Evolutionary conservation across 352 stramenopile species (phyloP).

Genomic region (Phytopythium delawarense): DNA sequence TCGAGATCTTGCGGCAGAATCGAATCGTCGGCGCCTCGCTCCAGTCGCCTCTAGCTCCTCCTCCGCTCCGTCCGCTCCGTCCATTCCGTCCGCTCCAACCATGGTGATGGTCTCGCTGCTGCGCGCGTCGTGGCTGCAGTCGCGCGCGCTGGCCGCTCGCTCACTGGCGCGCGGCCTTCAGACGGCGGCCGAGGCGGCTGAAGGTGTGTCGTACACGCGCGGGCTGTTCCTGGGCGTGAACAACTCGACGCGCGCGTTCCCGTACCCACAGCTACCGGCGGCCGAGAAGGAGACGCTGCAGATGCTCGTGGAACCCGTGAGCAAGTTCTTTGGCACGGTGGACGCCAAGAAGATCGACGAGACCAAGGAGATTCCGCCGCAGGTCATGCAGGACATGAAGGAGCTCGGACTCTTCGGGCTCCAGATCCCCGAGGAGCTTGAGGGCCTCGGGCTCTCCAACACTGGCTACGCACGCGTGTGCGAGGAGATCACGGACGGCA

Average conservation of each 20-base stretch:
- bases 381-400: slow-evolving; percentile 74
- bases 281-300: slow-evolving; percentile 77
- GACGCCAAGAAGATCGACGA: slow-evolving; percentile 76
- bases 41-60: background rate
- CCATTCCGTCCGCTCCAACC: background rate
- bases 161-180: slow-evolving; percentile 40
- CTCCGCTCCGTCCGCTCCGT: background rate
- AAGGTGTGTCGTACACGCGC: slow-evolving; percentile 74
- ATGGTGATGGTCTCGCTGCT: slow-evolving; percentile 54
- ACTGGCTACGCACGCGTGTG: slow-evolving; percentile 83
- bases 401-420: slow-evolving; percentile 84
- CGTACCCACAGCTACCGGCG: slow-evolving; percentile 71
- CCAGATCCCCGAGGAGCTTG: slow-evolving; percentile 79
- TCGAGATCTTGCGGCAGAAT: slow-evolving; percentile 1
- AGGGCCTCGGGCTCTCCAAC: slow-evolving; percentile 78
- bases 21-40: slow-evolving; percentile 1
- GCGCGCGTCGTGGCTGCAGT: slow-evolving; percentile 16
- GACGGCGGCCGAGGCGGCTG: slow-evolving; percentile 59
- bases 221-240: slow-evolving; percentile 82
- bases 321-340: slow-evolving; percentile 72
- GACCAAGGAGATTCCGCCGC: slow-evolving; percentile 69
- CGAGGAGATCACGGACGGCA: slow-evolving; percentile 80
- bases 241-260: slow-evolving; percentile 71
- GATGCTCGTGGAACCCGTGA: slow-evolving; percentile 80
- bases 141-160: slow-evolving; percentile 12